Evolutionary conservation across 169 alveolate species (phyloP).

Genomic region (Plasmodium coatneyi): DNA sequence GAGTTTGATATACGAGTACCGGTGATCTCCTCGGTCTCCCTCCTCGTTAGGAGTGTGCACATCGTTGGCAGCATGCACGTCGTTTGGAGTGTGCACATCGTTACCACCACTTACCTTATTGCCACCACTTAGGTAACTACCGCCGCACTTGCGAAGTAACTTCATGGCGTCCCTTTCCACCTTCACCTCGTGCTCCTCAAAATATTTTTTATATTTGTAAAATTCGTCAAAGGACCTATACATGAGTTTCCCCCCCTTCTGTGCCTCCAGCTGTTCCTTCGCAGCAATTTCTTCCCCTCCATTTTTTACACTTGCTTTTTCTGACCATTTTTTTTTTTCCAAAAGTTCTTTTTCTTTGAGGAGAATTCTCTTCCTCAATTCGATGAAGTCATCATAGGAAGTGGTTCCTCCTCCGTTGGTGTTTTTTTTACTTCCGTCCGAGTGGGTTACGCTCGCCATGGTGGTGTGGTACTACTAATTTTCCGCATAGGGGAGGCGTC

Average conservation of each 20-base stretch:
- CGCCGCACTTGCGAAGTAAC: neutral
- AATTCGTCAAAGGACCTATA: slow-evolving; percentile 72
- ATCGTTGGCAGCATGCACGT: neutral
- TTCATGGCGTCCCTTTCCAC: slow-evolving; percentile 31
- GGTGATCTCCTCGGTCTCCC: neutral
- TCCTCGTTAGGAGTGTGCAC: neutral
- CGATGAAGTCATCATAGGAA: slow-evolving; percentile 17
- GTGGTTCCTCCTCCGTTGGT: neutral
- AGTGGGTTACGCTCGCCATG: neutral
- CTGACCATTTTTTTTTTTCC: slow-evolving; percentile 1
- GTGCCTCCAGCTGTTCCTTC: neutral
- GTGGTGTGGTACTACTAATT: neutral
- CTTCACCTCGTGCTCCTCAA: slow-evolving; percentile 50
- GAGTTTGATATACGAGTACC: slow-evolving; percentile 55
- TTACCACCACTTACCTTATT: neutral
- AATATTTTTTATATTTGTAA: slow-evolving; percentile 53
- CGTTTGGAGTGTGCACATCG: neutral
- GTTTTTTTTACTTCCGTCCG: neutral
- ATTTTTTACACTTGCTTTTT: neutral
- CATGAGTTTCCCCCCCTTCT: slow-evolving; percentile 6
- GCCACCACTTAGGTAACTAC: neutral
- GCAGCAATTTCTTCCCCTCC: neutral
- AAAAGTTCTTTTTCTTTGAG: slow-evolving; percentile 48
- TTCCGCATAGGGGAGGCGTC: neutral
- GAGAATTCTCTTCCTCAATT: slow-evolving; percentile 35